Conservation (phyloP, 2,329 filamentous ascomycete species). For the Didymella keratinophila region DNA sequence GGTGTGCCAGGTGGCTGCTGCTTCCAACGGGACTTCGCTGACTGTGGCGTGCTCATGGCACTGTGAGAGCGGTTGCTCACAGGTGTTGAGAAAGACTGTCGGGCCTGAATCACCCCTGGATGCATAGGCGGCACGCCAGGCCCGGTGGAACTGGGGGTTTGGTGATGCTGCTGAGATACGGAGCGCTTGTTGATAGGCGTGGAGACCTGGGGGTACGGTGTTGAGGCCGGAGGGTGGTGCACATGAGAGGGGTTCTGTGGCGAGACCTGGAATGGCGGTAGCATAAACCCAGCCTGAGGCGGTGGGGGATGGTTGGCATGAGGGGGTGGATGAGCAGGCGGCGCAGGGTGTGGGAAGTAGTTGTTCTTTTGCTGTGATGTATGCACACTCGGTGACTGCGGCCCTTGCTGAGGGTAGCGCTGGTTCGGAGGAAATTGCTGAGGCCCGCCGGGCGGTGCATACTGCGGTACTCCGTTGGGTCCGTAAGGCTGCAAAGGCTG, state of each 20-base stretch:
- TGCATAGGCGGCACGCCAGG: conserved; percentile 33
- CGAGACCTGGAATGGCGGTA: conserved; percentile 58
- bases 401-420: conserved; percentile 35
- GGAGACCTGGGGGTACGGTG: conserved; percentile 37
- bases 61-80: conserved; percentile 35
- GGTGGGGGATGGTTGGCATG: conserved; percentile 47
- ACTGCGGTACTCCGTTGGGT: conserved; percentile 37
- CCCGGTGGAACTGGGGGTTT: conserved; percentile 29
- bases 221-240: conserved; percentile 42
- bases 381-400: conserved; percentile 46
- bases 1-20: conserved; percentile 21
- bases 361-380: conserved; percentile 42
- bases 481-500: conserved; percentile 36
- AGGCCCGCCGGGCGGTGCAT: conserved; percentile 39
- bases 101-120: conserved; percentile 35
- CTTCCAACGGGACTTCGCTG: conserved; percentile 45
- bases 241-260: conserved; percentile 53
- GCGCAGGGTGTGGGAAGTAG: conserved; percentile 44
- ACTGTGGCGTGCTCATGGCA: conserved; percentile 37
- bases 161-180: conserved; percentile 12
- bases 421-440: conserved; percentile 45
- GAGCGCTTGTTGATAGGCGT: conserved; percentile 35
- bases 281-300: conserved; percentile 56
- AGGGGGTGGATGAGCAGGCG: conserved; percentile 44
- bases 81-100: conserved; percentile 41